Evolutionary conservation across 371 early-diverging fungal species (phyloP).

Genomic region (Paraphysoderma sedebokerense): DNA sequence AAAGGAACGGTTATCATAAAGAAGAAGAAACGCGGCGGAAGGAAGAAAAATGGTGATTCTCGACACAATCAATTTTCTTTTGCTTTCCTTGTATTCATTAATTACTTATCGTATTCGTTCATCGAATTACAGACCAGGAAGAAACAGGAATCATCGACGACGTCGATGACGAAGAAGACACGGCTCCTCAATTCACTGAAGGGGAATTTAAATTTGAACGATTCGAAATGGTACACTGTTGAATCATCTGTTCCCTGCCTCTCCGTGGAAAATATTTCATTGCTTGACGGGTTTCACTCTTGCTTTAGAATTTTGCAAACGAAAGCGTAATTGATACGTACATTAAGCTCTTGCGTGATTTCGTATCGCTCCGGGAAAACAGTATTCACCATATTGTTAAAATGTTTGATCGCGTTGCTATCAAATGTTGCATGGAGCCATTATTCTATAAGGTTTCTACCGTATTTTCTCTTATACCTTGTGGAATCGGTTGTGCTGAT

Average conservation of each 20-base stretch:
- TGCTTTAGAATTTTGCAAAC: constrained; percentile 26
- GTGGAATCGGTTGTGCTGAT: constrained; percentile 6
- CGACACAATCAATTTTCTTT: background rate
- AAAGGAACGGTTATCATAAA: constrained; percentile 33
- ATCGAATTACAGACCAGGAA: constrained; percentile 4
- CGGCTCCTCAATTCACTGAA: constrained; percentile 11
- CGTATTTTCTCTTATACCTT: background rate
- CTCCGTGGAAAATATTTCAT: background rate
- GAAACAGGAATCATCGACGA: constrained; percentile 2
- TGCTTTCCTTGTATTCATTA: no score
- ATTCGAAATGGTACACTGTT: constrained; percentile 31
- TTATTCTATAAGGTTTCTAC: constrained; percentile 33
- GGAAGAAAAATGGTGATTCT: constrained; percentile 1
- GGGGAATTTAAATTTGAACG: constrained; percentile 30
- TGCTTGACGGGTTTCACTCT: background rate
- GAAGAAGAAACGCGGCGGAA: constrained; percentile 7
- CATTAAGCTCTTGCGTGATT: constrained; percentile 27
- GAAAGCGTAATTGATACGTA: constrained; percentile 32
- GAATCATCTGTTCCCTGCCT: background rate
- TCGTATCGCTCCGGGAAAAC: constrained; percentile 20
- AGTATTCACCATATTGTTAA: constrained; percentile 29
- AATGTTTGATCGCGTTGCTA: constrained; percentile 48
- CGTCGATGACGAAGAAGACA: constrained; percentile 11
- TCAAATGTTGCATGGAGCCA: constrained; percentile 32
- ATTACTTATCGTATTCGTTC: no score